Evolutionary conservation across 176 grass and related monocot genomes (phyloP).

Genomic region (Zoysia japonica): DNA sequence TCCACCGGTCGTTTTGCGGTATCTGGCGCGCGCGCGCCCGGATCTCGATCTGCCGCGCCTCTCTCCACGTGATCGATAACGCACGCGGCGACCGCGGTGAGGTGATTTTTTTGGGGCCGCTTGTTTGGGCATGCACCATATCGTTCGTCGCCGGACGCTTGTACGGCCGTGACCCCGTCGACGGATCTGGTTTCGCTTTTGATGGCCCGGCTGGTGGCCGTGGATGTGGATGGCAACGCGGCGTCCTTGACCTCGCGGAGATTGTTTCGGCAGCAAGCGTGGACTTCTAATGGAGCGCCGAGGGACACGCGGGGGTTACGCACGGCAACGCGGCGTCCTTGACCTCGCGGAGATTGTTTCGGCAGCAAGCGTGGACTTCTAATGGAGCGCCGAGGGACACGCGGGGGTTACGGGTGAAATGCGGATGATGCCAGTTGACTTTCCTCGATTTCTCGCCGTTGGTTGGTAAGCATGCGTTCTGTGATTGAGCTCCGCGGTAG

Average conservation of each 20-base stretch:
- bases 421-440: too few species aligned
- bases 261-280: too few species aligned
- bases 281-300: not conserved
- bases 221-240: not conserved
- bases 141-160: not conserved
- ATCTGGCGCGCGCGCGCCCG: not conserved
- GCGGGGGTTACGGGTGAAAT: not conserved
- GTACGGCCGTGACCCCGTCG: not conserved
- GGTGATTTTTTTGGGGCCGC: too few species aligned
- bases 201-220: not conserved
- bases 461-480: too few species aligned
- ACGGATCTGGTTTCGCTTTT: not conserved
- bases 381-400: not conserved
- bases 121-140: too few species aligned
- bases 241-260: not conserved
- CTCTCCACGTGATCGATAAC: not conserved
- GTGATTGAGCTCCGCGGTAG: too few species aligned
- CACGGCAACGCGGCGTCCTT: not conserved
- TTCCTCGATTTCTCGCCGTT: too few species aligned
- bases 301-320: not conserved
- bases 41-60: constrained; percentile 29
- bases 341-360: too few species aligned
- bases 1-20: not conserved
- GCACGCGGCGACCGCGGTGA: not conserved
- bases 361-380: too few species aligned